phyloP scores from a whole-genome alignment of 441 rosid genomes.

The Pelargonium cotyledonis region DNA sequence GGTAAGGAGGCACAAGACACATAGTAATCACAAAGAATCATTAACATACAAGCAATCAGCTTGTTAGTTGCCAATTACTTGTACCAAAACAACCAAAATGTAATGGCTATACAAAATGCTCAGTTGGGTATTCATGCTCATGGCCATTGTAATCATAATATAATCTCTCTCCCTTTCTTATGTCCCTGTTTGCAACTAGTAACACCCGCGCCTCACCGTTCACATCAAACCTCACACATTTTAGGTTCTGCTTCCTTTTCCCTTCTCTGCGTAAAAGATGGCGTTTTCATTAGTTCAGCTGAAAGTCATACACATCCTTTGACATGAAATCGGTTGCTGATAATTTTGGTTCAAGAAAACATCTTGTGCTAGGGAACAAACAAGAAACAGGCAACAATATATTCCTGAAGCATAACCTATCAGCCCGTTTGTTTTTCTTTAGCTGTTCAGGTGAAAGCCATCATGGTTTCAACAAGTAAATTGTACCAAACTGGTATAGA shows the following conservation, averaged over 20 bases:
- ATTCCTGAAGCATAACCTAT: too few species aligned
- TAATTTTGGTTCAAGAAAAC: too few species aligned
- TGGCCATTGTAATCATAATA: constrained; percentile 86
- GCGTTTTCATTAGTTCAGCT: neutral
- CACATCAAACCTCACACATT: constrained; percentile 54
- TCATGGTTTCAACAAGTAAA: too few species aligned
- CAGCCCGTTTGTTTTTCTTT: too few species aligned
- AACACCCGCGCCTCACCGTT: constrained; percentile 56
- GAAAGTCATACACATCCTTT: too few species aligned
- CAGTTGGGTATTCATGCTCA: constrained; percentile 84
- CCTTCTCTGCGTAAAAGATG: constrained; percentile 48
- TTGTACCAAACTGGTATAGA: neutral
- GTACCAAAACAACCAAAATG: neutral
- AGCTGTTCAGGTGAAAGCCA: too few species aligned
- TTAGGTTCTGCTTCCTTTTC: constrained; percentile 54
- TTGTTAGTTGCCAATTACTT: neutral
- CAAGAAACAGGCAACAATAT: neutral
- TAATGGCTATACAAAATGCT: constrained; percentile 55
- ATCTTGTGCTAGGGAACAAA: neutral
- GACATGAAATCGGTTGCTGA: too few species aligned
- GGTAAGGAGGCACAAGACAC: too few species aligned
- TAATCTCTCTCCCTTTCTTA: constrained; percentile 53
- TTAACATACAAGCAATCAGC: too few species aligned
- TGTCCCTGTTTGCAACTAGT: constrained; percentile 56
- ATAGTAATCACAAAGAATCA: too few species aligned